These are phyloP conservation scores for Sporothrix schenckii DNA, from an alignment of 2,329 filamentous ascomycete species.

Conservation along the genomic window DNA sequence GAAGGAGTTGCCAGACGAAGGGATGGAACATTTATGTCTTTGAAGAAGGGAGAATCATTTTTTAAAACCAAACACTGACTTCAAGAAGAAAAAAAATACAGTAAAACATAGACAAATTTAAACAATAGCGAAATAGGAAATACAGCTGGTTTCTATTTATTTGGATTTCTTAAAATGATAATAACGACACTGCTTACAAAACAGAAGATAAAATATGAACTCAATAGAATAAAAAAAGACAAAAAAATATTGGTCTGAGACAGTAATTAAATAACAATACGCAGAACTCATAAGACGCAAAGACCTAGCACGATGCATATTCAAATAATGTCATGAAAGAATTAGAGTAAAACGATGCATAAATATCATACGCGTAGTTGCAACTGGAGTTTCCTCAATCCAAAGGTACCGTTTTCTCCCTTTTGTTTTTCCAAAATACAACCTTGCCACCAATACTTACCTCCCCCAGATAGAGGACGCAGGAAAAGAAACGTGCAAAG, in stretches of 20 bases:
- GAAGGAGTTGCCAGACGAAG: not conserved
- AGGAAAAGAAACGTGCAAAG: not conserved
- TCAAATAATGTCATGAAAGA: not conserved
- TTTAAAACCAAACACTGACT: not conserved
- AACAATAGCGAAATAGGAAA: too few species aligned
- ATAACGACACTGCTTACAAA: too few species aligned
- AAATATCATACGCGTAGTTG: not conserved
- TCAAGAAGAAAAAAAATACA: not conserved
- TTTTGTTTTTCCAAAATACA: slow-evolving; percentile 7
- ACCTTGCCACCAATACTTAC: not conserved
- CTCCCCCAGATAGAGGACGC: not conserved
- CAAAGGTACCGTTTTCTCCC: slow-evolving; percentile 21
- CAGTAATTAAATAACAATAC: too few species aligned
- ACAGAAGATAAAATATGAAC: not conserved
- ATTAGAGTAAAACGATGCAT: not conserved
- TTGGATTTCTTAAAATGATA: too few species aligned
- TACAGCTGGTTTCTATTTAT: too few species aligned
- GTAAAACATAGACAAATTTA: too few species aligned
- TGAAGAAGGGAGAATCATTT: not conserved
- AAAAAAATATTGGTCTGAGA: too few species aligned
- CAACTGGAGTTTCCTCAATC: not conserved
- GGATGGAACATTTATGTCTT: slow-evolving; percentile 5
- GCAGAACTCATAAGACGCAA: too few species aligned
- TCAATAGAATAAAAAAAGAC: not conserved
- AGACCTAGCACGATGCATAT: not conserved